Base-by-base conservation (phyloP, 164 flowering plant species). In the Nymphaea colorata region DNA sequence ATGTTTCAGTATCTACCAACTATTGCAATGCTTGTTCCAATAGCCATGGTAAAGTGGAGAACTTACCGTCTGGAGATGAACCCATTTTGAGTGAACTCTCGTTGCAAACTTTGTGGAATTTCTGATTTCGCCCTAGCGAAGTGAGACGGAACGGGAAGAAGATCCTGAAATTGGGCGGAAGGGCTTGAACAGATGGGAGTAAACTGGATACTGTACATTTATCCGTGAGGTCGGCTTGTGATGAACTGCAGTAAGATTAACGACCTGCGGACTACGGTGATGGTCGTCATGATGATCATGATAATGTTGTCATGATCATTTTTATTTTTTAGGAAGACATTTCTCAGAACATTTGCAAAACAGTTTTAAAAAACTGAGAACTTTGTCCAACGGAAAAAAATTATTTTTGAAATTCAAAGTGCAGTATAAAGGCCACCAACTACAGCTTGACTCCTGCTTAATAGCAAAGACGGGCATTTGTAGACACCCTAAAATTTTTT, bases 1-100 rank as follows among this genome's bases (percentile, higher is more conserved):
- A 25, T 25, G 36, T 25, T 25, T 25, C 36, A 25, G 36, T 25
- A 25, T 25, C 36, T 25, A 25, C 36, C 36, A 25, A 25, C 36
- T 25, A 25, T 25, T 25, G 36, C 36, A 25, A 25, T 25, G 36
- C 36, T 25, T 25, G 70, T 64, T 6, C 64, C 42, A n/a, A 68
- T 17, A 25, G 70, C 64, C 12, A 60, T 68, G 64, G 59, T 68
- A 15, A 68, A 68, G 70, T 42, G 64, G 70, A 60, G 61, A 41
- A 68, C 70, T 44, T 68, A 68, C 36, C 47, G 44, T 55, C 43
- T 68, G 57, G 70, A 68, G 59, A 68, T 68, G 70, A 68, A 68
- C 16, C 65, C 64, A 8, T 68, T 68, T 42, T 68, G 61, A 67
- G 5, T 2, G 41, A 36, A n/a, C 14, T 51, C 57, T 51, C 14